Base-by-base conservation (phyloP, 805 yeast genomes). In the Lipomyces anomalus region DNA sequence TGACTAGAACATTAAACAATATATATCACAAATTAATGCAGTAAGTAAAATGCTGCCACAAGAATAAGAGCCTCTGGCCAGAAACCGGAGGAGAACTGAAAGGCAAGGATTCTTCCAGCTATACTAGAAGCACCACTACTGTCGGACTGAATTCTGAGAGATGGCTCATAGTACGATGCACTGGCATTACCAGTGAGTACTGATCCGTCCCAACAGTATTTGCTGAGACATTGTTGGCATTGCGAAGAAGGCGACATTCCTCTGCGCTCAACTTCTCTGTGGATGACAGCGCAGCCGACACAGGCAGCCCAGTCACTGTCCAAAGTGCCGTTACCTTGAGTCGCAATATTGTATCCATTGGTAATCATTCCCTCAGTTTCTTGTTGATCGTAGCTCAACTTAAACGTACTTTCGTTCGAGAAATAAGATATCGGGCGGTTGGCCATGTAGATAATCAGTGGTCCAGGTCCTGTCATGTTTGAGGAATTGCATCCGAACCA, bases 211-310 rank as follows among this genome's bases (percentile, higher is more conserved):
- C 90, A 88, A 66, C 97, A 88, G 65, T 87, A 89, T 16, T 68
- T 71, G 35, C 69, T 65, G 62, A 88, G 82, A 61, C 96, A 89
- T 47, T 68, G 51, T 58, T 78, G 68, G 70, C 97, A 88, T 61
- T 83, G 86, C 4, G 73, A 80, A 6, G 81, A 69, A 48, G 82
- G 82, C 16, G 74, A 70, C 30, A 70, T 64, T 23, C 79, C 78
- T 32, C 72, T 64, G 61, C 89, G 74, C 68, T 87, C 94, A 64
- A 82, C 81, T 38, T 82, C 77, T 62, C 96, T 79, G 63, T 86
- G 82, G 45, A 88, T 69, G 41, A 85, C 76, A 3, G 95, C 95
- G 73, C 96, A 88, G 3, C 84, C 84, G 38, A 87, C 72, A 69
- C 95, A 88, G 3, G 79, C 73, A 32, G 75, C 70, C 82, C 86